phyloP scores from a whole-genome alignment of 1,284 basidiomycete species.

The Heterobasidion irregulare region DNA sequence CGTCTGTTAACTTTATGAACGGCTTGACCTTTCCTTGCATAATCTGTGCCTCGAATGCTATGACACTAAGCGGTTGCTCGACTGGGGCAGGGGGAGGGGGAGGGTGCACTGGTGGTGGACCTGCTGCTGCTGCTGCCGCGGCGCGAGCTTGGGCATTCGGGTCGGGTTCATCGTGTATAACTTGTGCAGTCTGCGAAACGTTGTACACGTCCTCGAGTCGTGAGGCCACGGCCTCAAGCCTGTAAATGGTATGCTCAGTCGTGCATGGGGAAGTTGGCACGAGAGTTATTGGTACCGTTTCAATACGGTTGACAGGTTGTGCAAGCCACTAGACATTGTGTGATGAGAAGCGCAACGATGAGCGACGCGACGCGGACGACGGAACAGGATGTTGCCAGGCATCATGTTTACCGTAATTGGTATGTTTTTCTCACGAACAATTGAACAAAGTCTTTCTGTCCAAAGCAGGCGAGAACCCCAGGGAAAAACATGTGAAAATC shows the following conservation, averaged over 20 bases:
- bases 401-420: too few species aligned
- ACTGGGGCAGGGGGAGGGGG: conserved; percentile 29
- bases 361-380: too few species aligned
- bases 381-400: too few species aligned
- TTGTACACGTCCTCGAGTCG: conserved; percentile 79
- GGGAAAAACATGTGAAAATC: too few species aligned
- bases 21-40: conserved; percentile 66
- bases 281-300: conserved; percentile 48
- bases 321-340: conserved; percentile 8
- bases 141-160: conserved; percentile 19
- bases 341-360: not conserved
- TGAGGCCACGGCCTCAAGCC: conserved; percentile 89
- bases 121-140: conserved; percentile 27
- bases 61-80: conserved; percentile 51
- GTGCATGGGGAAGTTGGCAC: conserved; percentile 4
- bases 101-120: conserved; percentile 31
- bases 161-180: conserved; percentile 5
- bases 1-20: conserved; percentile 68
- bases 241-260: conserved; percentile 19
- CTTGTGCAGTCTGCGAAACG: not conserved
- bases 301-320: conserved; percentile 60
- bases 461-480: too few species aligned
- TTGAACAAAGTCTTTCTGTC: too few species aligned
- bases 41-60: conserved; percentile 71
- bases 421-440: too few species aligned